A percentile compares a stretch with the other conserved stretches of the same genome.
Evolutionary conservation across 2,329 filamentous ascomycete species (phyloP).

Genomic region (Fonsecaea erecta): DNA sequence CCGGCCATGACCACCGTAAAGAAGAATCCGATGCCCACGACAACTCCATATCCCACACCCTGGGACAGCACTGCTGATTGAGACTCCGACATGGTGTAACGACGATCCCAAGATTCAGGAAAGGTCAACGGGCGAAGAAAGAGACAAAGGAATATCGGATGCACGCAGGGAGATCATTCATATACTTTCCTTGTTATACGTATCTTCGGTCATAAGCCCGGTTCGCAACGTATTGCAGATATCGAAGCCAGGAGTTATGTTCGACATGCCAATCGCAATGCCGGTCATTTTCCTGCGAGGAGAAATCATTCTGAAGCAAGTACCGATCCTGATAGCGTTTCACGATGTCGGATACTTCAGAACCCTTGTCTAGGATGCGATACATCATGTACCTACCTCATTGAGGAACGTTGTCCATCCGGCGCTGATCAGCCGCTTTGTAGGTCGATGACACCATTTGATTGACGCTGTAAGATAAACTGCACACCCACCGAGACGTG

Average conservation of each 20-base stretch:
- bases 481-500: neutral
- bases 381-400: conserved; percentile 15
- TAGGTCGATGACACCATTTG: conserved; percentile 12
- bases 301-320: conserved; percentile 1
- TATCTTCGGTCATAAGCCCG: conserved; percentile 13
- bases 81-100: conserved; percentile 26
- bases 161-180: neutral
- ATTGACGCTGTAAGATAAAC: conserved; percentile 4
- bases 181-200: conserved; percentile 10
- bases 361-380: conserved; percentile 16
- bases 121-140: neutral
- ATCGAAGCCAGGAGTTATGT: neutral
- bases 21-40: conserved; percentile 56
- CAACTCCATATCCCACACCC: conserved; percentile 56
- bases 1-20: conserved; percentile 51
- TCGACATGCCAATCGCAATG: conserved; percentile 1
- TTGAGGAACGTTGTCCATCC: neutral
- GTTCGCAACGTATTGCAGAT: neutral
- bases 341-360: neutral
- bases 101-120: neutral
- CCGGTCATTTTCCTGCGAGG: conserved; percentile 8
- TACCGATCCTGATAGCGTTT: neutral
- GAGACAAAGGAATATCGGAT: neutral
- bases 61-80: conserved; percentile 25
- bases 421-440: conserved; percentile 2